Base-by-base conservation (phyloP, 2,329 filamentous ascomycete species). In the Ophiostoma populinum region DNA sequence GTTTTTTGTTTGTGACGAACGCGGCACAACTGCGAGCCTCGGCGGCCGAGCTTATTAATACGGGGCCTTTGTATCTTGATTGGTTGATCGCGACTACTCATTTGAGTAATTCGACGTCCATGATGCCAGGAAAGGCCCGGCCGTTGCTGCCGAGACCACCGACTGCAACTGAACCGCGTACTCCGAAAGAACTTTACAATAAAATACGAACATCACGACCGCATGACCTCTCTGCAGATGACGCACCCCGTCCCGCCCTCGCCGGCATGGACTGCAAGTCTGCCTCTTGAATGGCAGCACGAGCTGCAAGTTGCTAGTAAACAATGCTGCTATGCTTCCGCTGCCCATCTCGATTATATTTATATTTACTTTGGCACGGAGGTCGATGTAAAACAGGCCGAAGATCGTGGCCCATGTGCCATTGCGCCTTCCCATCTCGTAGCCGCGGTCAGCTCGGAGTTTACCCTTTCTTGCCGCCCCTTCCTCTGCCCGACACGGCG, bases 1-100 rank as follows among this genome's bases (percentile, higher is more conserved):
- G 31, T 22, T 16, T 21, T 36, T 40, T 12, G 38, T 32, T 37
- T 35, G 35, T 40, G 38, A 37, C 28, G 28, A 40, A 29, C 4
- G 7, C 11, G 38, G 38, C 38, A 40, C 28, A 35, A 32, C 15
- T 2, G 9, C 10, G 7, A 27, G 29, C 29, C 32, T 30, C 35
- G 28, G 29, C 28, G 19, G 20, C 12, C 18, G 15, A 21, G 37
- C 19, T 25, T 21, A 34, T 30, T 30, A 36, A 30, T 15, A 15
- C 12, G 12, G 3, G 6, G 18, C n/a, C 21, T 22, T 2, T 13
- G n/a, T 6, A 7, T 2, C 4, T 15, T 35, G 31, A 40, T 40
- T 40, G 38, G 38, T 24, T 15, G 7, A 5, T 6, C 6, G 20
- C 19, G 12, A 12, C 27, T 30, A 15, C 34, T 40, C 34, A 39